A percentile compares a stretch with the other conserved stretches of the same genome.
These are phyloP conservation scores for Phytophthora colocasiae DNA, from an alignment of 352 stramenopile species.

Conservation along the genomic window DNA sequence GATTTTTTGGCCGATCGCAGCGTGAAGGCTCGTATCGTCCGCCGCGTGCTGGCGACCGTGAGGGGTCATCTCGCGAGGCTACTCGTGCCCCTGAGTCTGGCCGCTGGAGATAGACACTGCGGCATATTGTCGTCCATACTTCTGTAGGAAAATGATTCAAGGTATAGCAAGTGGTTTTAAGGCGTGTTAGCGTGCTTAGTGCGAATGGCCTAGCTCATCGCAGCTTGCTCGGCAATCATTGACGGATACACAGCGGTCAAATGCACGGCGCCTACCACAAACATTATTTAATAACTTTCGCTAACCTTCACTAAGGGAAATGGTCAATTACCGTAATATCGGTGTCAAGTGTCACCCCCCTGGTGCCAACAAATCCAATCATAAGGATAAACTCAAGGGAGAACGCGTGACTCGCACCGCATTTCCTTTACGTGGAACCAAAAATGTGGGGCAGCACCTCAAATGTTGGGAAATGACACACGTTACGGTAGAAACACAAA, in stretches of 20 bases:
- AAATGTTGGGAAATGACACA: too few species aligned
- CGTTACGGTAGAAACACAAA: too few species aligned
- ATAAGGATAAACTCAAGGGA: too few species aligned
- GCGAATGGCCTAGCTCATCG: constrained; percentile 25
- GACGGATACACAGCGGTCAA: constrained; percentile 14
- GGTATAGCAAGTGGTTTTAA: constrained; percentile 28
- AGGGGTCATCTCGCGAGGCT: constrained; percentile 41
- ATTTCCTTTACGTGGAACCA: too few species aligned
- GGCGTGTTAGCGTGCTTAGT: constrained; percentile 24
- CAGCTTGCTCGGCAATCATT: constrained; percentile 29
- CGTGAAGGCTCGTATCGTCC: constrained; percentile 67
- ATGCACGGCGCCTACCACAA: constrained; percentile 15
- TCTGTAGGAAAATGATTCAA: constrained; percentile 24
- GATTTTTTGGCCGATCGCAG: constrained; percentile 53
- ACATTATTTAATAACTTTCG: constrained; percentile 24
- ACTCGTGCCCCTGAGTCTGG: constrained; percentile 65
- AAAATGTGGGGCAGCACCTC: too few species aligned
- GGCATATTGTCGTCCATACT: constrained; percentile 9
- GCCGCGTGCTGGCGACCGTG: constrained; percentile 46
- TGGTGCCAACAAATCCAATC: too few species aligned
- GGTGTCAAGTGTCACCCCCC: too few species aligned
- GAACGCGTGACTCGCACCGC: too few species aligned
- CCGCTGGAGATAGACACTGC: constrained; percentile 61
- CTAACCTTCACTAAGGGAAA: background rate
- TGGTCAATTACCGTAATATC: too few species aligned